A percentile compares a stretch with the other conserved stretches of the same genome.
Conservation (phyloP, 2,329 filamentous ascomycete genomes). For the Neonectria neomacrospora region DNA sequence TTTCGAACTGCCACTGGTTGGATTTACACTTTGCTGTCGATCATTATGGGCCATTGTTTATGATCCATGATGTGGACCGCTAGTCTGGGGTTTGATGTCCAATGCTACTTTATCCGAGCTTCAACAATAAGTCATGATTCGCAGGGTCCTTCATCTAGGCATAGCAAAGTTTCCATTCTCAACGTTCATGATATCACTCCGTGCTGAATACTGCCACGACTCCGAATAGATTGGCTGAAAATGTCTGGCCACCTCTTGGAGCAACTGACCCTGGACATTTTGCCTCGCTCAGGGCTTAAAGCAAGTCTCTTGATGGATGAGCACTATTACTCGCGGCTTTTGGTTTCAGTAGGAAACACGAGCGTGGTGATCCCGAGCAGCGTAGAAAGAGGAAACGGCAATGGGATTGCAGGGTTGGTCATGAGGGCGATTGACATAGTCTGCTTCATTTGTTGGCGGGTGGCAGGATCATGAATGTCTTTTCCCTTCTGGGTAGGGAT, state of each 20-base stretch:
- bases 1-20: too few species aligned
- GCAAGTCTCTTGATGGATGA: background rate
- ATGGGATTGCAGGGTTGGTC: constrained; percentile 26
- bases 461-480: constrained; percentile 27
- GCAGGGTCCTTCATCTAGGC: background rate
- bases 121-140: background rate
- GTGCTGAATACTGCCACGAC: background rate
- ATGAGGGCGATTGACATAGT: constrained; percentile 31
- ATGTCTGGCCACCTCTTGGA: too few species aligned
- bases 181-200: background rate
- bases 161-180: background rate
- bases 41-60: background rate
- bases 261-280: background rate
- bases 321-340: background rate
- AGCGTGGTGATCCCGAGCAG: constrained; percentile 24
- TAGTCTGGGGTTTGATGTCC: background rate
- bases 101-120: background rate
- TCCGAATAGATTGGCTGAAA: background rate
- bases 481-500: constrained; percentile 7
- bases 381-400: constrained; percentile 28
- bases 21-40: constrained; percentile 15
- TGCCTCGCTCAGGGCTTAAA: background rate
- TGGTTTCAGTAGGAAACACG: constrained; percentile 13
- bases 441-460: constrained; percentile 34
- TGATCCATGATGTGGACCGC: constrained; percentile 2